Conservation (phyloP, 2,329 filamentous ascomycete genomes). For the Geosmithia flava region DNA sequence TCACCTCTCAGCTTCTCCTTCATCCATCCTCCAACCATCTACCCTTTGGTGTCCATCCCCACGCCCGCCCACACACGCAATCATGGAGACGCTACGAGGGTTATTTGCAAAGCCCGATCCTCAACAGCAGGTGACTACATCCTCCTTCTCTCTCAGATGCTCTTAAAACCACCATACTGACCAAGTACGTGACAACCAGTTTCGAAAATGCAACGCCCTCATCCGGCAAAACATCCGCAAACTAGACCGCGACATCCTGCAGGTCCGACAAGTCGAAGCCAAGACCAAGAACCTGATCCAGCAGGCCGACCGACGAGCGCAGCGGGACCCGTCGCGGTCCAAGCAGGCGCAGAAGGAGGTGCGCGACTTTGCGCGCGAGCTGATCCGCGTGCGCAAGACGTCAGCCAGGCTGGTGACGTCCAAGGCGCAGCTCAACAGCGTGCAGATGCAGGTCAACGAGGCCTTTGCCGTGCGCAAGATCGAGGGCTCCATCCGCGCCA, state of each 20-base stretch:
- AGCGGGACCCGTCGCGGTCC: slow-evolving; percentile 66
- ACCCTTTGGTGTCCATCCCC: background rate
- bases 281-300: slow-evolving; percentile 82
- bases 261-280: slow-evolving; percentile 64
- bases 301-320: slow-evolving; percentile 67
- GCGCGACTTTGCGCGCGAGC: slow-evolving; percentile 77
- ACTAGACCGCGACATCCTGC: slow-evolving; percentile 81
- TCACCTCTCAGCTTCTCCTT: background rate
- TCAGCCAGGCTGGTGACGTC: slow-evolving; percentile 64
- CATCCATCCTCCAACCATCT: background rate
- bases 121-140: slow-evolving; percentile 62
- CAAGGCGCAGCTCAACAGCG: slow-evolving; percentile 83
- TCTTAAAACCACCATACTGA: too few relatives aligned
- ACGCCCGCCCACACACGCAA: too few relatives aligned
- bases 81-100: slow-evolving; percentile 77
- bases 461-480: slow-evolving; percentile 94
- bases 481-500: slow-evolving; percentile 77
- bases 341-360: slow-evolving; percentile 73
- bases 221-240: slow-evolving; percentile 86
- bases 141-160: background rate
- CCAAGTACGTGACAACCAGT: slow-evolving; percentile 33
- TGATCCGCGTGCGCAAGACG: slow-evolving; percentile 72
- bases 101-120: slow-evolving; percentile 90
- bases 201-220: slow-evolving; percentile 87
- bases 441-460: slow-evolving; percentile 96